These are phyloP conservation scores for Pleomassaria siparia DNA, from an alignment of 2,329 filamentous ascomycete genomes.

Conservation along the genomic window DNA sequence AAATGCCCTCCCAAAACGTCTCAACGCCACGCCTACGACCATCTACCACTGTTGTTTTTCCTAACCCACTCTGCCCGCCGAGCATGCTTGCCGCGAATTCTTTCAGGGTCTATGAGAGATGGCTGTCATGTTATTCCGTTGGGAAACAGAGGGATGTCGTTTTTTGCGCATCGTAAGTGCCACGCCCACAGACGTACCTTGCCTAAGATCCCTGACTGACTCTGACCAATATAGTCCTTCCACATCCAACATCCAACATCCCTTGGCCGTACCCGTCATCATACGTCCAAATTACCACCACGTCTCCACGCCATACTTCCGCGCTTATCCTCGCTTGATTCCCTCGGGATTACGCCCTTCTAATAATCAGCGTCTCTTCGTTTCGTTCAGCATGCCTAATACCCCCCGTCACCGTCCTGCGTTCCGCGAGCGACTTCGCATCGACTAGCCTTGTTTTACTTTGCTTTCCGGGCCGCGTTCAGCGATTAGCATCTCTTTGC, in stretches of 20 bases:
- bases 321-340: constrained; percentile 13
- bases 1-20: constrained; percentile 1
- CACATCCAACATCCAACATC: constrained; percentile 19
- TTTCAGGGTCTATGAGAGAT: constrained; percentile 1
- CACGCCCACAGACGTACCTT: constrained; percentile 28
- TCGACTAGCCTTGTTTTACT: constrained; percentile 21
- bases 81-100: constrained; percentile 4
- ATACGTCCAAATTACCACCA: constrained; percentile 11
- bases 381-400: constrained; percentile 40
- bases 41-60: constrained; percentile 8
- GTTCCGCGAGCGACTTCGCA: constrained; percentile 27
- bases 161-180: constrained; percentile 37
- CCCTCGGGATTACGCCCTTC: constrained; percentile 35
- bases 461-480: constrained; percentile 19
- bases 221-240: constrained; percentile 35
- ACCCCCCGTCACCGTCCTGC: constrained; percentile 32
- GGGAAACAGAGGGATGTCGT: constrained; percentile 36
- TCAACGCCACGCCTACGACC: constrained; percentile 3
- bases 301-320: constrained; percentile 12
- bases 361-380: constrained; percentile 41
- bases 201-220: constrained; percentile 31
- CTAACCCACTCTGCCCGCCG: constrained; percentile 10
- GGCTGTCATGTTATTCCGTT: constrained; percentile 25
- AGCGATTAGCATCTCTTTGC: constrained; percentile 41
- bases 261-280: constrained; percentile 7